Base-by-base conservation (phyloP, 768 basidiomycete species). In the Lactarius hatsudake region DNA sequence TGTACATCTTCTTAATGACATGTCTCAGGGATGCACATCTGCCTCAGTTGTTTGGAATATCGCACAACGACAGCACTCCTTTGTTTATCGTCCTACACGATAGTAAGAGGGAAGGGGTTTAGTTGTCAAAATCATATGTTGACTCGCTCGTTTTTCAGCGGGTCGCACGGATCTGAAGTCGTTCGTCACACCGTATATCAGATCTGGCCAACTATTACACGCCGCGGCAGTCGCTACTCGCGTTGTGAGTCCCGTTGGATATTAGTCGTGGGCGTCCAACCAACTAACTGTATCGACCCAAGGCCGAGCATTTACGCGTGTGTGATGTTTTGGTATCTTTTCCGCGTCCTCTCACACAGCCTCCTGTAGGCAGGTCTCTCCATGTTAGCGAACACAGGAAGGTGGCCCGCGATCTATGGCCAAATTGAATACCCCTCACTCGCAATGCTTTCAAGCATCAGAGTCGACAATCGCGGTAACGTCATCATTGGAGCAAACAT, bases 331-430 rank as follows among this genome's bases (percentile, higher is more conserved):
- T 30, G 10, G 34, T 8, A 34, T 12, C 15, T 23, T 48, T 8
- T 48, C 30, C 8, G 9, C 17, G 8, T 9, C 5, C 1, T 38
- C 17, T 5, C 42, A 34, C 51, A 5, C 36, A 17, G 13, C 20
- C 48, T 51, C n/a, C 23, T 13, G 45, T 13, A 65, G 64, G 64
- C 45, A 17, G 64, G 64, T 13, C 57, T 65, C 18, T 34, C 32
- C 30, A 65, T 65, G 64, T 57, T 65, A 32, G 42, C 64, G 38
- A 51, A n/a, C 30, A 59, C 56, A 3, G 64, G 58, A 8, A 48
- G 58, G 36, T 65, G 64, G 64, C 64, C 64, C 28, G 56, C 64
- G 10, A 65, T 65, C 57, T 65, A 65, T 45, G 58, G 58, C 34
- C 64, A 26, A 30, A 18, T 43, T 13, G 57, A 65, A 12, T 34